Percentiles rank a stretch among this genome's conserved stretches.
phyloP scores from a whole-genome alignment of 305 asterid genomes.

The Fraxinus floribunda region DNA sequence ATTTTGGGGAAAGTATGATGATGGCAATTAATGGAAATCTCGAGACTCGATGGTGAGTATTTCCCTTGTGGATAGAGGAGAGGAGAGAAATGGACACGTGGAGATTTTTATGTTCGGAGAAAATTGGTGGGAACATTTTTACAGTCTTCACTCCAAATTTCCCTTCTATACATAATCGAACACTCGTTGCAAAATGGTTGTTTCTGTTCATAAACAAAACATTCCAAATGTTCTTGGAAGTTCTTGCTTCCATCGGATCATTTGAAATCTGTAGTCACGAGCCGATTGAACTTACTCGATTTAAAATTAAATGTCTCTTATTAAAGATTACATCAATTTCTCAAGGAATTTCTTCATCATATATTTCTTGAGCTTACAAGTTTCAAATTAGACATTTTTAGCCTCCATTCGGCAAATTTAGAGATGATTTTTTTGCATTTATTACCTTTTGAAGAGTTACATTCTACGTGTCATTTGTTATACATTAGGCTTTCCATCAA shows the following conservation, averaged over 20 bases:
- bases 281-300: background rate
- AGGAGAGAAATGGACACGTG: background rate
- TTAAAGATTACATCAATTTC: background rate
- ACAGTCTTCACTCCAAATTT: background rate
- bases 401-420: background rate
- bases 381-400: background rate
- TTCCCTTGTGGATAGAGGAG: background rate
- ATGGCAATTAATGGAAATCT: background rate
- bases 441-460: background rate
- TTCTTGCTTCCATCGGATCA: background rate
- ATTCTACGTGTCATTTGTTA: background rate
- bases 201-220: background rate
- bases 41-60: background rate
- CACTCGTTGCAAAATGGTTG: background rate
- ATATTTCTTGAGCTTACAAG: background rate
- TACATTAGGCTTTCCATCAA: background rate
- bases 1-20: constrained; percentile 15
- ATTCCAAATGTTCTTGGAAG: background rate
- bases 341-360: background rate
- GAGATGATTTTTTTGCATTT: background rate
- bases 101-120: background rate
- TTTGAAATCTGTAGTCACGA: background rate
- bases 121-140: background rate
- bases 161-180: background rate
- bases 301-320: background rate